These are phyloP conservation scores for Fusarium nodosum DNA, from an alignment of 2,329 filamentous ascomycete genomes.

Conservation along the genomic window DNA sequence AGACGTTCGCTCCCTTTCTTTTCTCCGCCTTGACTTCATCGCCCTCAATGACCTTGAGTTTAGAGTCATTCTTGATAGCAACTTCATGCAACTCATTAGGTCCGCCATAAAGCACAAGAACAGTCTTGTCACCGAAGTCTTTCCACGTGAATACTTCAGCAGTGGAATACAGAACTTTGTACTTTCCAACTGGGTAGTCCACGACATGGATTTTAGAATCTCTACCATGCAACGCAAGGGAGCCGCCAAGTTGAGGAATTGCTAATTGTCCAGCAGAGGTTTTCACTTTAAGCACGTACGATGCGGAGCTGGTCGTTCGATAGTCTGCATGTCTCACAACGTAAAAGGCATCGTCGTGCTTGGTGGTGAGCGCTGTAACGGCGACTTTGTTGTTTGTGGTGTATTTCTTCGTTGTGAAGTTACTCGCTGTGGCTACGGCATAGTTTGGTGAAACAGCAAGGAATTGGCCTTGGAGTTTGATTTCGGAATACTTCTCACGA, in stretches of 20 bases:
- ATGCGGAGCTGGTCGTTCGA: conserved; percentile 66
- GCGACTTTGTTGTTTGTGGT: conserved; percentile 66
- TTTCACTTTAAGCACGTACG: conserved; percentile 73
- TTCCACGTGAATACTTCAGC: conserved; percentile 80
- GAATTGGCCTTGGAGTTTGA: conserved; percentile 83
- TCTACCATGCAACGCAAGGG: conserved; percentile 69
- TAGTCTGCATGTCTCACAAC: conserved; percentile 77
- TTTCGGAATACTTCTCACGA: conserved; percentile 83
- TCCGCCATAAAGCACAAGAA: conserved; percentile 74
- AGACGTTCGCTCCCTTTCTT: conserved; percentile 37
- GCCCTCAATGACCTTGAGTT: conserved; percentile 46
- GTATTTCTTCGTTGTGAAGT: conserved; percentile 64
- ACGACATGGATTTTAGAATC: conserved; percentile 78
- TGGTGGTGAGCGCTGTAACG: conserved; percentile 71
- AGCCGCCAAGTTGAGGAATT: conserved; percentile 70
- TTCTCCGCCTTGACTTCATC: conserved; percentile 47
- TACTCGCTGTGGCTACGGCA: conserved; percentile 69
- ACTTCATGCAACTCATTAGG: conserved; percentile 74
- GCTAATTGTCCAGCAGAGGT: conserved; percentile 66
- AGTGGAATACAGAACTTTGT: conserved; percentile 74
- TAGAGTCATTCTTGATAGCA: conserved; percentile 57
- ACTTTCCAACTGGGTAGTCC: conserved; percentile 74
- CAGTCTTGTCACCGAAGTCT: conserved; percentile 69
- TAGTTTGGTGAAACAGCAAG: conserved; percentile 79
- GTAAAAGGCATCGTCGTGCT: conserved; percentile 69